These are phyloP conservation scores for Sphagnum tenellum DNA, from an alignment of 225 moss, liverwort and hornwort species.

Conservation along the genomic window DNA sequence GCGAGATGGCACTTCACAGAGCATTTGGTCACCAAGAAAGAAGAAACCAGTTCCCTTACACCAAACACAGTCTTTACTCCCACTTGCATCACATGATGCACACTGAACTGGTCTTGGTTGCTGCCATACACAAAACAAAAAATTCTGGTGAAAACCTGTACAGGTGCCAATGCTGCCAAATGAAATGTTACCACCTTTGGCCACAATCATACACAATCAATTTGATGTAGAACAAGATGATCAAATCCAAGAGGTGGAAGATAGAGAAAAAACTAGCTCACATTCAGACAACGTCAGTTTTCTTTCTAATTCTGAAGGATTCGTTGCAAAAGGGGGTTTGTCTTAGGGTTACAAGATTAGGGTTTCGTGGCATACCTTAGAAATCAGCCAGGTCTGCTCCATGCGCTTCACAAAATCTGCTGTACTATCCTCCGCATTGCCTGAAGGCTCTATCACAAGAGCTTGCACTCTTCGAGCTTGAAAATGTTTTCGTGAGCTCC, in stretches of 20 bases:
- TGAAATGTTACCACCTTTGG: not conserved
- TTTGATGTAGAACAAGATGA: too few species aligned
- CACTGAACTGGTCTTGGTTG: conserved; percentile 90
- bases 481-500: too few species aligned
- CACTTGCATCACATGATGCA: conserved; percentile 71
- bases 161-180: not conserved
- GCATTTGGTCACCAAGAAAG: conserved; percentile 80
- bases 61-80: conserved; percentile 77
- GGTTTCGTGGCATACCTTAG: conserved; percentile 39
- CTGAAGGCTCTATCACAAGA: conserved; percentile 65
- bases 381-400: conserved; percentile 88
- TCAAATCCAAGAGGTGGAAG: too few species aligned
- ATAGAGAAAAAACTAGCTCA: too few species aligned
- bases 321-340: not conserved
- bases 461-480: conserved; percentile 34
- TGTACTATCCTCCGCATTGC: conserved; percentile 58
- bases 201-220: not conserved
- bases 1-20: conserved; percentile 94
- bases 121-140: conserved; percentile 30
- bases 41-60: conserved; percentile 96
- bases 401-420: conserved; percentile 76
- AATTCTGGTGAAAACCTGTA: not conserved
- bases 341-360: not conserved
- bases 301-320: too few species aligned
- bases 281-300: too few species aligned